These are phyloP conservation scores for Trichoderma koningiopsis DNA, from an alignment of 2,329 filamentous ascomycete species.

Conservation along the genomic window DNA sequence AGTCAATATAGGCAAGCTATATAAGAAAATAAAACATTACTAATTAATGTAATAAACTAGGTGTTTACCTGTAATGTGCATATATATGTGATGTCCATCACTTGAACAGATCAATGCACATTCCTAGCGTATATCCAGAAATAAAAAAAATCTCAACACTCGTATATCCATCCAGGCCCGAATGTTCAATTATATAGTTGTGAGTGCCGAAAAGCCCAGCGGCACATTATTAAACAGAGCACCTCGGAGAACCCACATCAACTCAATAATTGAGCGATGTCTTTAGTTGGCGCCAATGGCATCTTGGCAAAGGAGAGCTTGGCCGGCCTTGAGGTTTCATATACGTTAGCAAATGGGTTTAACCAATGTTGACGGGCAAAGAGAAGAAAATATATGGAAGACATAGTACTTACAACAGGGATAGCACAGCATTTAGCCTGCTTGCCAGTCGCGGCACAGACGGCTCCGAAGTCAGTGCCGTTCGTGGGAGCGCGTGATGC, in stretches of 20 bases:
- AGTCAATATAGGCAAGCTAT: neutral
- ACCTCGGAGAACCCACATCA: neutral
- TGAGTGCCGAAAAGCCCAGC: neutral
- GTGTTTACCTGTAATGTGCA: neutral
- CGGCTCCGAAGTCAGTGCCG: neutral
- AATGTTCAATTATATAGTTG: neutral
- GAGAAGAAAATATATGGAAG: no score
- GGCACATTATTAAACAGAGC: neutral
- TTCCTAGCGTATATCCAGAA: neutral
- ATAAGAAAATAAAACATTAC: neutral
- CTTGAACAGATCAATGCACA: neutral
- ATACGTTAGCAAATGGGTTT: neutral
- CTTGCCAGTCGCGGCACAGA: constrained; percentile 15
- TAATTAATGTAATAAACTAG: neutral
- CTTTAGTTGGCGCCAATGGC: neutral
- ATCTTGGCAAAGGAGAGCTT: constrained; percentile 7
- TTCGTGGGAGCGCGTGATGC: neutral
- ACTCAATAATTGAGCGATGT: neutral
- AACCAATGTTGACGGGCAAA: no score
- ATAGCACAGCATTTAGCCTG: constrained; percentile 24
- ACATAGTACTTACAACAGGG: constrained; percentile 22
- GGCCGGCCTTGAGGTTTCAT: neutral
- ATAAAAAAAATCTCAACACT: neutral
- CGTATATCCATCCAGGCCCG: neutral
- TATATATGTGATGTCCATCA: neutral